These are phyloP conservation scores for Eutreptiella sp. DNA, from an alignment of 208 protist genomes.

Conservation along the genomic window DNA sequence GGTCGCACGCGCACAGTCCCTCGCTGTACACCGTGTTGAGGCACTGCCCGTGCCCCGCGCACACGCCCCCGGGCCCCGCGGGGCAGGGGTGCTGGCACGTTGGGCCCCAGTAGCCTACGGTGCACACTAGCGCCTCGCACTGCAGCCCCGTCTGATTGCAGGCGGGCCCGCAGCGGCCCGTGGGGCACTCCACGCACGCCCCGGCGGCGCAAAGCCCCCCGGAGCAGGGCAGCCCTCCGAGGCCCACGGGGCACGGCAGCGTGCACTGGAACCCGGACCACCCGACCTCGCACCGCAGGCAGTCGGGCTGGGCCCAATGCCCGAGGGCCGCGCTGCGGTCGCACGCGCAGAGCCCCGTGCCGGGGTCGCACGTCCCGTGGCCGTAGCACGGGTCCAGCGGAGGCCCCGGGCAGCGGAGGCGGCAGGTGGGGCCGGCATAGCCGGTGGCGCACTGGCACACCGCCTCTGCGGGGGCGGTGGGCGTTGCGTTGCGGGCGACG, in stretches of 20 bases:
- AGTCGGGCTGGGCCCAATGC: not conserved
- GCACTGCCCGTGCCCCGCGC: constrained; percentile 17
- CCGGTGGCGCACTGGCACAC: not conserved
- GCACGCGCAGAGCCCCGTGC: constrained; percentile 19
- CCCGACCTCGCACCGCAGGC: not conserved
- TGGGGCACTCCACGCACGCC: not conserved
- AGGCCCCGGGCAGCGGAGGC: constrained; percentile 13
- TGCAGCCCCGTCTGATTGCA: not conserved
- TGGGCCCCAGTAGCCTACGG: constrained; percentile 12
- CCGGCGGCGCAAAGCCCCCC: not conserved
- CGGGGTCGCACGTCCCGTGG: constrained; percentile 23
- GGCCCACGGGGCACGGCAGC: not conserved
- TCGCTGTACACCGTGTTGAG: constrained; percentile 1
- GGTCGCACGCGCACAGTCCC: constrained; percentile 27
- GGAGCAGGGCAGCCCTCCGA: not conserved
- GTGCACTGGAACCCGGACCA: not conserved
- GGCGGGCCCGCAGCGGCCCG: not conserved
- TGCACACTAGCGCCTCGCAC: not conserved
- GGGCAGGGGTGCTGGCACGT: constrained; percentile 24
- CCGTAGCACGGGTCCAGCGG: constrained; percentile 15
- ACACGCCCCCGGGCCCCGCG: not conserved
- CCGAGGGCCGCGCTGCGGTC: not conserved
- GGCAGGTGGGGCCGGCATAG: constrained; percentile 17
- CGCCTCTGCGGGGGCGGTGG: no score
- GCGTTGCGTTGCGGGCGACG: no score